These are phyloP conservation scores for Euptelea pleiosperma DNA, from an alignment of 164 flowering plant species.

Conservation along the genomic window DNA sequence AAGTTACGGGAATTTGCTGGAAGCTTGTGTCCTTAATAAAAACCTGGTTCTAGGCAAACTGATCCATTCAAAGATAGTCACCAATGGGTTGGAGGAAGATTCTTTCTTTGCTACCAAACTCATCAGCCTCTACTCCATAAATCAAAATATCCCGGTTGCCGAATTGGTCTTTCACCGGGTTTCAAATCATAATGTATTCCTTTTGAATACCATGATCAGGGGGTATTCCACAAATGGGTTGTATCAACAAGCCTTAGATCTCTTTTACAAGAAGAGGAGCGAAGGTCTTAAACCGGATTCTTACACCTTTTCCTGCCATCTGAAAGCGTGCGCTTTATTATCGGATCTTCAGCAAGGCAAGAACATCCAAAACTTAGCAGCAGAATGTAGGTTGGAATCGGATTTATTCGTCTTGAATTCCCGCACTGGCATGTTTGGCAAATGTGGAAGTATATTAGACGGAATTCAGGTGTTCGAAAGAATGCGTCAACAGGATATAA, in stretches of 20 bases:
- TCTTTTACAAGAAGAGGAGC: conserved; percentile 14
- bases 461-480: conserved; percentile 22
- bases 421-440: conserved; percentile 27
- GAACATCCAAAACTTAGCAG: conserved; percentile 13
- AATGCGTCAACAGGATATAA: conserved; percentile 25
- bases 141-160: conserved; percentile 14
- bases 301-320: conserved; percentile 27
- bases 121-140: conserved; percentile 18
- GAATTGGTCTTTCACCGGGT: conserved; percentile 14
- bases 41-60: conserved; percentile 18
- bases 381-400: conserved; percentile 18
- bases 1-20: conserved; percentile 13
- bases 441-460: conserved; percentile 18
- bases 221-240: conserved; percentile 26
- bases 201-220: conserved; percentile 32
- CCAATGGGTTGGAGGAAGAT: conserved; percentile 19
- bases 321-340: conserved; percentile 24
- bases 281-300: conserved; percentile 25
- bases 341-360: conserved; percentile 20
- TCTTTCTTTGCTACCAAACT: conserved; percentile 29
- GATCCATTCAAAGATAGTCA: conserved; percentile 27
- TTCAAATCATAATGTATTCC: conserved; percentile 15
- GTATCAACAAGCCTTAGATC: conserved; percentile 24
- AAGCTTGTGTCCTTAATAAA: conserved; percentile 15
- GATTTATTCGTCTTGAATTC: conserved; percentile 28